These are phyloP conservation scores for Lodderomyces margitis DNA, from an alignment of 1,139 yeast genomes.

Conservation along the genomic window DNA sequence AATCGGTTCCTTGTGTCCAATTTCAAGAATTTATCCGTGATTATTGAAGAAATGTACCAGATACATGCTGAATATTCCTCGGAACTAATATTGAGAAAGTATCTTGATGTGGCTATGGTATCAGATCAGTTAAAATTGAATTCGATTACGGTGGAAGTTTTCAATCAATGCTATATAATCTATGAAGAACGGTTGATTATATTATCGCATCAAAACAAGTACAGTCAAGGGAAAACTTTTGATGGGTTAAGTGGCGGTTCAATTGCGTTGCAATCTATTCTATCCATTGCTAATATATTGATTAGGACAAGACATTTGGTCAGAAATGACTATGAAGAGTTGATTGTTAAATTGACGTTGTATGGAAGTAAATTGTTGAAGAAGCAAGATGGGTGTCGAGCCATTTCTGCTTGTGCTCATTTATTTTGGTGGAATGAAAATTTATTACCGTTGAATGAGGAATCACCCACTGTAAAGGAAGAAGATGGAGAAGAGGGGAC, in stretches of 20 bases:
- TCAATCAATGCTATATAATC: constrained; percentile 81
- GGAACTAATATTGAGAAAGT: constrained; percentile 49
- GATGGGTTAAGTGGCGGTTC: constrained; percentile 28
- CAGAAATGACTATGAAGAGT: constrained; percentile 68
- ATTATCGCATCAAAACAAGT: constrained; percentile 17
- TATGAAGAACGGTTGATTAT: constrained; percentile 70
- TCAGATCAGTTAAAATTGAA: constrained; percentile 70
- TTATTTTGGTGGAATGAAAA: constrained; percentile 88
- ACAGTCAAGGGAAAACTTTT: constrained; percentile 39
- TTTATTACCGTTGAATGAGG: constrained; percentile 22
- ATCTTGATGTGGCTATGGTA: constrained; percentile 57
- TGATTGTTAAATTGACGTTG: constrained; percentile 81
- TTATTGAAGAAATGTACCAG: constrained; percentile 65
- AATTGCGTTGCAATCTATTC: constrained; percentile 37
- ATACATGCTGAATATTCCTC: constrained; percentile 46
- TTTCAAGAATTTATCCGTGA: constrained; percentile 72
- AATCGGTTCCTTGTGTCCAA: constrained; percentile 43
- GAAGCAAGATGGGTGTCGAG: constrained; percentile 92
- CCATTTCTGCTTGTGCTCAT: constrained; percentile 85
- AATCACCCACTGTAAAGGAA: constrained; percentile 23
- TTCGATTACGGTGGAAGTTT: constrained; percentile 77
- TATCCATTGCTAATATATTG: constrained; percentile 60
- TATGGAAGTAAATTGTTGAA: constrained; percentile 86
- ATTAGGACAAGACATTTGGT: constrained; percentile 57
- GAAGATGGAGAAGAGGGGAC: constrained; percentile 31